Conservation (phyloP, 495 filamentous ascomycete species). For the Penicillium maclennaniae region DNA sequence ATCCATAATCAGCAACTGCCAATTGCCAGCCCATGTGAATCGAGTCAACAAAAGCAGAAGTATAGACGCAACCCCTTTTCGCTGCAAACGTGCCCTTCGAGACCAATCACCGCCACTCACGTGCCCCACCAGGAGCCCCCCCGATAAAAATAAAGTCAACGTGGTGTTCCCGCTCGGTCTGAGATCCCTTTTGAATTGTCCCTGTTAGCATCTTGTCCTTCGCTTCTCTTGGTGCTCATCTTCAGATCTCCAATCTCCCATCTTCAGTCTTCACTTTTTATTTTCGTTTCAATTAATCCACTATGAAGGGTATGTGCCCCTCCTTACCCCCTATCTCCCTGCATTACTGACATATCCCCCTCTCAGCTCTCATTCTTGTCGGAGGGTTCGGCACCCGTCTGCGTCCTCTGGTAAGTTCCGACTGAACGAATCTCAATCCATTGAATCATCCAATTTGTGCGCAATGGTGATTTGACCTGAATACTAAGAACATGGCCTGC, state of each 20-base stretch:
- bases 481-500: slow-evolving; percentile 1
- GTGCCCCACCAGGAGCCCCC: slow-evolving; percentile 21
- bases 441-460: slow-evolving; percentile 8
- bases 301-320: slow-evolving; percentile 50
- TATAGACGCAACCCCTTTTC: slow-evolving; percentile 21
- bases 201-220: slow-evolving; percentile 7
- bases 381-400: slow-evolving; percentile 98
- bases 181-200: slow-evolving; percentile 13
- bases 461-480: neutral
- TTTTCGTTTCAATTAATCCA: slow-evolving; percentile 7
- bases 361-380: slow-evolving; percentile 94
- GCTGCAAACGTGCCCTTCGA: slow-evolving; percentile 29
- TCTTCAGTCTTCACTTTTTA: slow-evolving; percentile 3
- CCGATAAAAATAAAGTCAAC: slow-evolving; percentile 34
- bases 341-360: slow-evolving; percentile 15
- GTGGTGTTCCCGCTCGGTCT: slow-evolving; percentile 32
- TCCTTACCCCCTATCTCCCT: neutral
- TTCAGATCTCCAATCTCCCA: too few species aligned
- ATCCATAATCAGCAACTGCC: too few species aligned
- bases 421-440: slow-evolving; percentile 10
- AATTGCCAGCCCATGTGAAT: too few species aligned
- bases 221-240: slow-evolving; percentile 4
- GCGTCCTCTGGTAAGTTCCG: slow-evolving; percentile 81
- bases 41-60: neutral
- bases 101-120: slow-evolving; percentile 26